These are phyloP conservation scores for Xylaria curta DNA, from an alignment of 495 filamentous ascomycete species.

Conservation along the genomic window DNA sequence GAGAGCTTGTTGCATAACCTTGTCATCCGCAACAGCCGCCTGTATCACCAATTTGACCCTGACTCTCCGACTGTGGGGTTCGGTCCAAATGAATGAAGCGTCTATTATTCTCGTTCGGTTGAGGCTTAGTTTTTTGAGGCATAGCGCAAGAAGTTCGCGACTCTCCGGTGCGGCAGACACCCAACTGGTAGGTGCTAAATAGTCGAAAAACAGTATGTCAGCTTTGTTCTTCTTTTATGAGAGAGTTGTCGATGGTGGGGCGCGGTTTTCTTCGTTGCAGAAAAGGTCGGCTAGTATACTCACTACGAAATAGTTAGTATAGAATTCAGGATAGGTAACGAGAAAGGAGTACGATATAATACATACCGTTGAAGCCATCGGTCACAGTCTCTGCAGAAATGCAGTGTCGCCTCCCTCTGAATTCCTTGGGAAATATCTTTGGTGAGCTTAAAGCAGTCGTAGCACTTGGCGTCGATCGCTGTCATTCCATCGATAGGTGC, in stretches of 20 bases:
- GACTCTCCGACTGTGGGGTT: constrained; percentile 89
- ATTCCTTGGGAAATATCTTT: constrained; percentile 94
- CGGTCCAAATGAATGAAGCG: constrained; percentile 96
- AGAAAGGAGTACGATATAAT: not conserved
- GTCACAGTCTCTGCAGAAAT: constrained; percentile 90
- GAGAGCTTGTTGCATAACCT: constrained; percentile 92
- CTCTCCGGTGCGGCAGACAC: constrained; percentile 81
- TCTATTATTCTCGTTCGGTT: constrained; percentile 90
- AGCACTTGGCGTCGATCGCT: constrained; percentile 85
- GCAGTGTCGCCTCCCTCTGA: constrained; percentile 80
- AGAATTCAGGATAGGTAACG: too few relatives aligned
- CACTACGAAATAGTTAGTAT: constrained; percentile 22
- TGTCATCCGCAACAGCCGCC: constrained; percentile 67
- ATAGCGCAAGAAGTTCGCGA: constrained; percentile 87
- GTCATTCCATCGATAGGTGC: constrained; percentile 91
- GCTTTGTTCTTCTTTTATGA: not conserved
- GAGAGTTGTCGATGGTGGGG: not conserved
- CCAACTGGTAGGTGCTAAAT: constrained; percentile 74
- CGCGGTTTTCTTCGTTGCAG: not conserved
- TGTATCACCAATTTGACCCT: constrained; percentile 95
- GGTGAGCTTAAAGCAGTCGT: constrained; percentile 90
- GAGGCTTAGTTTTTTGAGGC: constrained; percentile 82
- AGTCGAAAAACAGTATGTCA: not conserved
- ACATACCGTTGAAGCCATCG: constrained; percentile 77
- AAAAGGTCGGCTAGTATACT: not conserved